Percentiles rank a stretch among this genome's conserved stretches.
Conservation (phyloP, 345 rosid genomes). For the Lepidium didymum region DNA sequence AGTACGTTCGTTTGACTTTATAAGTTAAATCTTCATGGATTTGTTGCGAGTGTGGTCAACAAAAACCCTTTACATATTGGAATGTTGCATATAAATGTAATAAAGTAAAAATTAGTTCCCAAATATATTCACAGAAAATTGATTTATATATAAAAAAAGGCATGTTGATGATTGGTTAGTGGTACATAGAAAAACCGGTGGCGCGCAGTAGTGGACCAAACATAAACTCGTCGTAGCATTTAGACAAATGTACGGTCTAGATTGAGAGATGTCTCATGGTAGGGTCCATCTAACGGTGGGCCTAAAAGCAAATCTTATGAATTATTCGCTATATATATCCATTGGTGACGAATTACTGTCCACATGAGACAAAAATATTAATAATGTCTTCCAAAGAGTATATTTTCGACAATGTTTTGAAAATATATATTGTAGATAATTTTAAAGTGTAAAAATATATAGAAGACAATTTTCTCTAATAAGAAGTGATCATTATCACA, state of each 20-base stretch:
- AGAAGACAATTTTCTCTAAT: no score
- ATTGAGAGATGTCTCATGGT: conserved; percentile 8
- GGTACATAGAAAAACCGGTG: conserved; percentile 19
- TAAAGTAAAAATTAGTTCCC: not conserved
- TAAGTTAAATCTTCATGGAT: not conserved
- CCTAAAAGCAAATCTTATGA: conserved; percentile 11
- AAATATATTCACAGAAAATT: not conserved
- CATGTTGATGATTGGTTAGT: conserved; percentile 12
- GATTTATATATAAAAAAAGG: not conserved
- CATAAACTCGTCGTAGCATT: not conserved
- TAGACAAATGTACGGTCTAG: not conserved
- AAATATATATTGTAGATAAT: no score
- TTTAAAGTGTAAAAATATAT: no score
- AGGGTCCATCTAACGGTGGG: conserved; percentile 1
- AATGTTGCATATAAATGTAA: not conserved
- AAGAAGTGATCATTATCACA: no score
- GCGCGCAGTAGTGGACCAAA: conserved; percentile 18
- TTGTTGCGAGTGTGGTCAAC: not conserved
- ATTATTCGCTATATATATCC: no score
- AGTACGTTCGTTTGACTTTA: not conserved
- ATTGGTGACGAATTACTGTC: no score
- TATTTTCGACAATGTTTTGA: no score
- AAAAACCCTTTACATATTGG: conserved; percentile 2
- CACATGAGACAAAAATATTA: no score
- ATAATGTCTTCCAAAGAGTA: no score